Conservation (phyloP, 352 stramenopile species). For the Peronospora farinosa region DNA sequence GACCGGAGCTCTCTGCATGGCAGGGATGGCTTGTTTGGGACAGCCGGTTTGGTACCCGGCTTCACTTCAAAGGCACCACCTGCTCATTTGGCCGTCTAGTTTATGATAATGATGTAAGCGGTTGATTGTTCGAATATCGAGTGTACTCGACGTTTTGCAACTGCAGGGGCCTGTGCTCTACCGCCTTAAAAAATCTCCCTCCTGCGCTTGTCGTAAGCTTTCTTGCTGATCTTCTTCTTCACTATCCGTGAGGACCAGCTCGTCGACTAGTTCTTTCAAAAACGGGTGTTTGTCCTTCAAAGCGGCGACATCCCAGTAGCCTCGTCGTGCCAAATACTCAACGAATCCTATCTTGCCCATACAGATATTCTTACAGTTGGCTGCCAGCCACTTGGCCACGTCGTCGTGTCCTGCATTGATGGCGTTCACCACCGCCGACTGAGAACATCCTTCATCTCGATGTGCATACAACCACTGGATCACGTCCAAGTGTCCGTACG, state of each 20-base stretch:
- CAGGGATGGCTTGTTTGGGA: no score
- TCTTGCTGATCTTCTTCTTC: conserved; percentile 21
- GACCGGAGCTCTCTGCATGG: no score
- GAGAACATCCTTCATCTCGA: conserved; percentile 57
- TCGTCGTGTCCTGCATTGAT: conserved; percentile 44
- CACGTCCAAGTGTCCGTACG: conserved; percentile 37
- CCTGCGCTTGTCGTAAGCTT: conserved; percentile 5
- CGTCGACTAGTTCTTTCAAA: conserved; percentile 24
- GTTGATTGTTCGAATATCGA: conserved; percentile 5
- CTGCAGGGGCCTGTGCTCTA: conserved; percentile 9
- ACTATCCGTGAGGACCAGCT: conserved; percentile 15
- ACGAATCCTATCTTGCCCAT: conserved; percentile 30
- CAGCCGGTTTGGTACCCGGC: no score
- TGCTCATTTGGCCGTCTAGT: neutral
- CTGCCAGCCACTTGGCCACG: conserved; percentile 50
- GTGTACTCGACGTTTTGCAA: conserved; percentile 9
- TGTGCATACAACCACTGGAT: conserved; percentile 51
- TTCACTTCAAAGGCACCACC: no score
- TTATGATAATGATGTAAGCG: neutral
- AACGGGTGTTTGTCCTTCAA: conserved; percentile 34
- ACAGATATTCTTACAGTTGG: conserved; percentile 38
- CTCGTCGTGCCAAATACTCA: conserved; percentile 31
- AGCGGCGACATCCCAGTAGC: conserved; percentile 25
- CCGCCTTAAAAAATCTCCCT: conserved; percentile 15
- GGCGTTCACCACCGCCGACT: conserved; percentile 61